Conservation (phyloP, 306 rosid species). For the Echinosophora koreensis region DNA sequence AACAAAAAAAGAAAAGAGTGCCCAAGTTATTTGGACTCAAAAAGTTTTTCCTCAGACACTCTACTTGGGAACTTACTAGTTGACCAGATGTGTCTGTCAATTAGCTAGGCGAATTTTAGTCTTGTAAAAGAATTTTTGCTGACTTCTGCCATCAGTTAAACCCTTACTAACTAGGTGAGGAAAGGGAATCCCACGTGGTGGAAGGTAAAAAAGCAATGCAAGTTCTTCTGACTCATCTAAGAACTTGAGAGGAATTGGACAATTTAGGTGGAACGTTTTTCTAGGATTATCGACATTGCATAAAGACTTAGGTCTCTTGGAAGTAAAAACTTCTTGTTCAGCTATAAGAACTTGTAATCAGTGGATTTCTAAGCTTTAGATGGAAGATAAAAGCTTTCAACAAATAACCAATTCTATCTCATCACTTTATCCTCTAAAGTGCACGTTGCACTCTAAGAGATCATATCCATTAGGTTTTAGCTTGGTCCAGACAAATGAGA, state of each 20-base stretch:
- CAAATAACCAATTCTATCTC: neutral
- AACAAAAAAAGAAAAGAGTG: neutral
- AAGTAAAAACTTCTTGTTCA: constrained; percentile 11
- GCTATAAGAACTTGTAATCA: neutral
- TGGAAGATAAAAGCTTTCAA: constrained; percentile 13
- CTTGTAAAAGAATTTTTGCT: neutral
- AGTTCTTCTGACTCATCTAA: neutral
- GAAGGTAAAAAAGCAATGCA: constrained; percentile 17
- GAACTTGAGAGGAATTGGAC: neutral
- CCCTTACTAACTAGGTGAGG: constrained; percentile 23
- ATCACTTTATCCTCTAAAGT: constrained; percentile 1
- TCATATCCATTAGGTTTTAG: constrained; percentile 11
- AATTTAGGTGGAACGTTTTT: constrained; percentile 22
- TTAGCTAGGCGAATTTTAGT: constrained; percentile 15
- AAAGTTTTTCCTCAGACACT: constrained; percentile 14
- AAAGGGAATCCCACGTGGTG: constrained; percentile 14
- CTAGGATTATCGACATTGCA: constrained; percentile 36
- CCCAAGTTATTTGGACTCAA: constrained; percentile 17
- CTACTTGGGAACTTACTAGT: constrained; percentile 8
- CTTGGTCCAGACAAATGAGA: too few relatives aligned
- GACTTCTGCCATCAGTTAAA: constrained; percentile 27
- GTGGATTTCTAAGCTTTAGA: neutral
- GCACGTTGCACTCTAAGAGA: neutral
- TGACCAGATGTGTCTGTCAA: constrained; percentile 3
- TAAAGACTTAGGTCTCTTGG: constrained; percentile 8